phyloP scores from a whole-genome alignment of 2,329 filamentous ascomycete species.

The Rhinocladiella mackenziei region DNA sequence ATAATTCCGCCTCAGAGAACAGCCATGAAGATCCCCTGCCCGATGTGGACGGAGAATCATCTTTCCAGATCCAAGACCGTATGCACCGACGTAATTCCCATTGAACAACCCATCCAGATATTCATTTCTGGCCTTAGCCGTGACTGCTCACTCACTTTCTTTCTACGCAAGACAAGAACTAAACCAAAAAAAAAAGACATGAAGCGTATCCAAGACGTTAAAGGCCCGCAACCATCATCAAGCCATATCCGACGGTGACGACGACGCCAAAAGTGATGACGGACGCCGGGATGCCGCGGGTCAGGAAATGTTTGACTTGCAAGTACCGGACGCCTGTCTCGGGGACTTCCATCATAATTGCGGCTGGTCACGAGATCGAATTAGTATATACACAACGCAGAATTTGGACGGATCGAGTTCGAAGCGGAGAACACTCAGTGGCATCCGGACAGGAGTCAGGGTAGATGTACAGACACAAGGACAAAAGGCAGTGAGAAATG shows the following conservation, averaged over 20 bases:
- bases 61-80: too few relatives aligned
- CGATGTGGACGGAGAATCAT: too few relatives aligned
- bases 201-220: constrained; percentile 35
- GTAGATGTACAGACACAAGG: neutral
- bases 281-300: constrained; percentile 82
- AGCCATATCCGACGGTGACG: constrained; percentile 81
- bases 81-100: too few relatives aligned
- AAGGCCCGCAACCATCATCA: constrained; percentile 74
- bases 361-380: constrained; percentile 53
- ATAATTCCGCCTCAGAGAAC: too few relatives aligned
- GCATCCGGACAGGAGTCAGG: neutral
- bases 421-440: neutral
- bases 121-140: neutral
- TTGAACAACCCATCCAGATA: too few relatives aligned
- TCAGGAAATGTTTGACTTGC: constrained; percentile 89
- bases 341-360: constrained; percentile 98
- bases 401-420: neutral
- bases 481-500: constrained; percentile 10
- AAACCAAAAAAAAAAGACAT: neutral
- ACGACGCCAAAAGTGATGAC: constrained; percentile 76
- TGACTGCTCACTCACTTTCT: neutral
- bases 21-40: too few relatives aligned
- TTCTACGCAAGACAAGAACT: too few relatives aligned
- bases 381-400: neutral
- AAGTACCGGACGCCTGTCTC: constrained; percentile 87